These are phyloP conservation scores for Phycomyces blakesleeanus DNA, from an alignment of 192 early-diverging fungal species.

Conservation along the genomic window DNA sequence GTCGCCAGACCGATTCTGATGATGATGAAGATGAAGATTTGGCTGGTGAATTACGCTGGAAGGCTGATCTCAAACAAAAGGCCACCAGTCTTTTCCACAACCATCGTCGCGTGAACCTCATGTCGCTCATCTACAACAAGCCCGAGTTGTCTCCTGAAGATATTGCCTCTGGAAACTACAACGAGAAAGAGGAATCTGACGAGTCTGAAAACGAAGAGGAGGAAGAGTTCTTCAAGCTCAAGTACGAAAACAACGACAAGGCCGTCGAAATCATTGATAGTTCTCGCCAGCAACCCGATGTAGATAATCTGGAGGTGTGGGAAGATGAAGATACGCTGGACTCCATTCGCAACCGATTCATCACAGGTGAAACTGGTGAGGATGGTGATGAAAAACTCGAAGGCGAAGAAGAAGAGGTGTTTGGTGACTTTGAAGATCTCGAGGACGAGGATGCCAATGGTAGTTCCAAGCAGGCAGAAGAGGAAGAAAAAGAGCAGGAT, in stretches of 20 bases:
- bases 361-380: slow-evolving; percentile 58
- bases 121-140: slow-evolving; percentile 83
- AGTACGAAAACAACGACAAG: slow-evolving; percentile 31
- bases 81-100: slow-evolving; percentile 53
- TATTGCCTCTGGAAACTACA: slow-evolving; percentile 38
- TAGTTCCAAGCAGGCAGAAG: slow-evolving; percentile 82
- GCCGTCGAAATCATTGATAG: slow-evolving; percentile 58
- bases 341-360: slow-evolving; percentile 70
- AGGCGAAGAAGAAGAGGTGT: slow-evolving; percentile 58
- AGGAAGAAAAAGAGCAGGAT: slow-evolving; percentile 64
- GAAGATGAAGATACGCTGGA: slow-evolving; percentile 63
- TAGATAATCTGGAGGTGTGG: slow-evolving; percentile 64
- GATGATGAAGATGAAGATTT: slow-evolving; percentile 39
- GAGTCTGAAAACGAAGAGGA: slow-evolving; percentile 28
- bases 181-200: slow-evolving; percentile 26
- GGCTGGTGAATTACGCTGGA: slow-evolving; percentile 63
- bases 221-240: slow-evolving; percentile 55
- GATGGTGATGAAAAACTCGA: slow-evolving; percentile 40
- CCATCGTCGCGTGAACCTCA: slow-evolving; percentile 72
- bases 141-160: slow-evolving; percentile 47
- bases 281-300: slow-evolving; percentile 55
- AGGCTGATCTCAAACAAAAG: slow-evolving; percentile 60
- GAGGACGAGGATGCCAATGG: slow-evolving; percentile 55
- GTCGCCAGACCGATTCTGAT: slow-evolving; percentile 11
- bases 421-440: slow-evolving; percentile 79